Evolutionary conservation across 2,329 filamentous ascomycete genomes (phyloP), one percentile per base, ranked within the genome.

Genomic region (Curvularia eragrostidis): DNA sequence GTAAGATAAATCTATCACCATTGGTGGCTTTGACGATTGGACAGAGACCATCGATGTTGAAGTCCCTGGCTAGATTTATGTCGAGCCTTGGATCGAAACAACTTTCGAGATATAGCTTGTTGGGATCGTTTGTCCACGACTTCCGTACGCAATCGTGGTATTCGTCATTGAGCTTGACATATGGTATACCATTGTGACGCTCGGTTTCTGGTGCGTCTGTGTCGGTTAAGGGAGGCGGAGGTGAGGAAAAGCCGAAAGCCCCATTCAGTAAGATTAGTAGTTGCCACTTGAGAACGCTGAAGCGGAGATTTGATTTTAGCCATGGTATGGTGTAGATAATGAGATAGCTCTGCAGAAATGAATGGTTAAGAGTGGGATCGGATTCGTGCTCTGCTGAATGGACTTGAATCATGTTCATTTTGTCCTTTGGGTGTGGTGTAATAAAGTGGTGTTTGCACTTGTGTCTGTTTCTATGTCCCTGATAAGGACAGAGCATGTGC

Each of bases 61-160:
- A 58, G 34, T 53, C 54, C 15, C 48, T 53, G 9, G 58, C 48
- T 18, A 60, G 21, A 32, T 53, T 57, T 12, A 52, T 26, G 10
- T 30, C 48, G 3, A 30, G 21, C 21, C 21, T 36, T 9, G 48
- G 38, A 15, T 54, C 23, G 41, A 57, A 57, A 26, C 54, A 57
- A 19, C 41, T 41, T 8, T 34, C 42, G 7, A 60, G 30, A 21
- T 54, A 54, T 13, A 60, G 42, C 12, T 57, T 42, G 15, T 38
- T 50, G 10, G 58, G 54, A 26, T 60, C 34, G n/a, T 60, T 60
- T 24, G 58, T 53, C 54, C 54, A 60, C 21, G 43, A 53, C n/a
- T 43, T 23, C 7, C 50, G 13, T 10, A 56, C 19, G 7, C 24
- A 28, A n/a, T 36, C 21, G 18, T 49, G 24, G 23, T 53, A 57